Conservation (phyloP, 2,329 filamentous ascomycete species). For the Apiospora aurea region DNA sequence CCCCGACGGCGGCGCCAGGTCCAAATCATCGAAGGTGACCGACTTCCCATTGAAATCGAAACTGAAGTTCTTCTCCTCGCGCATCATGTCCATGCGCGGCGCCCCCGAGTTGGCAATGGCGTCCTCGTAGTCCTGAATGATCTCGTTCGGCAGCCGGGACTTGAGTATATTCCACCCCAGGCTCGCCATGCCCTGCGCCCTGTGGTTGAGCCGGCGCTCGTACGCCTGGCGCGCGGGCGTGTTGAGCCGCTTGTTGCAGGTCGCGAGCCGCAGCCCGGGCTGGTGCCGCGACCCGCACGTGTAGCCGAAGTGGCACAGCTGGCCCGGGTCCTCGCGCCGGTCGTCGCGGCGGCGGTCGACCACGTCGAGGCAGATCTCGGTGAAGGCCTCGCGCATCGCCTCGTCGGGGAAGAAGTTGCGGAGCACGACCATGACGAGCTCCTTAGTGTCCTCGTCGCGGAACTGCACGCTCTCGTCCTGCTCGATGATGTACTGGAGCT, state of each 20-base stretch:
- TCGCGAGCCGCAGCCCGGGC: constrained; percentile 25
- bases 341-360: constrained; percentile 27
- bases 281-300: constrained; percentile 28
- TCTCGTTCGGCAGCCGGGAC: constrained; percentile 31
- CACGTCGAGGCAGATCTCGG: constrained; percentile 30
- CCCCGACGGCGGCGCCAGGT: constrained; percentile 32
- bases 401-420: constrained; percentile 33
- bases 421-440: constrained; percentile 33
- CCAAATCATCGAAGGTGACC: constrained; percentile 30
- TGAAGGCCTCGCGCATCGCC: constrained; percentile 29
- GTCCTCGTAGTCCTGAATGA: constrained; percentile 32
- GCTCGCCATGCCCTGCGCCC: constrained; percentile 34
- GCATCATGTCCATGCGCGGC: constrained; percentile 34
- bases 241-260: constrained; percentile 19
- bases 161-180: constrained; percentile 35
- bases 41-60: constrained; percentile 29
- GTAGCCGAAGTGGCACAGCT: constrained; percentile 34
- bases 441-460: constrained; percentile 33
- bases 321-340: constrained; percentile 29
- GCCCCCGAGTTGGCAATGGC: constrained; percentile 29
- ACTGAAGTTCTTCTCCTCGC: constrained; percentile 30
- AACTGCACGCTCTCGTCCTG: constrained; percentile 36
- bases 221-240: constrained; percentile 22
- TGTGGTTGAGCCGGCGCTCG: constrained; percentile 27
- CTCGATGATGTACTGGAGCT: constrained; percentile 30